phyloP scores from a whole-genome alignment of 1,284 basidiomycete genomes.

The Paramarasmius palmivorus region DNA sequence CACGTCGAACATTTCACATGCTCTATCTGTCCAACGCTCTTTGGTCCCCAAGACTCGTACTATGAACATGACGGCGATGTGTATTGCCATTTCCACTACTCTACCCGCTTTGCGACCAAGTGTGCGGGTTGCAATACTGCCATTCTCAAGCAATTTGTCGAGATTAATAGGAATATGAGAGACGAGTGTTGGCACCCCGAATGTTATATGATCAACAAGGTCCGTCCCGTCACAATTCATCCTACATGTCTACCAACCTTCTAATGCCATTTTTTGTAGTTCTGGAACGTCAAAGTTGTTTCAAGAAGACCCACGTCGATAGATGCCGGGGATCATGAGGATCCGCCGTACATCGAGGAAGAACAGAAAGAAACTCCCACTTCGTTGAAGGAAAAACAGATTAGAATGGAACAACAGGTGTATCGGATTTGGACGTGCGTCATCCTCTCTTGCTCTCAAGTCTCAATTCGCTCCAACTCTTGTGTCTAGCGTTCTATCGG shows the following conservation, averaged over 20 bases:
- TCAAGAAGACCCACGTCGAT: slow-evolving; percentile 69
- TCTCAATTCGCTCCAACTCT: slow-evolving; percentile 10
- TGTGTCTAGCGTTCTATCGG: slow-evolving; percentile 79
- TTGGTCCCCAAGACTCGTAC: slow-evolving; percentile 98
- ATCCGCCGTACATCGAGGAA: slow-evolving; percentile 67
- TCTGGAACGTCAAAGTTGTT: slow-evolving; percentile 98
- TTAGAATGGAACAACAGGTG: slow-evolving; percentile 95
- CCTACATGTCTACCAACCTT: slow-evolving; percentile 15
- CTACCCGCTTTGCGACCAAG: slow-evolving; percentile 96
- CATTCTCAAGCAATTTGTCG: slow-evolving; percentile 99
- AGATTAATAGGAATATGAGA: slow-evolving; percentile 97
- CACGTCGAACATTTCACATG: slow-evolving; percentile 99
- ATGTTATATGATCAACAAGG: slow-evolving; percentile 99
- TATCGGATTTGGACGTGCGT: slow-evolving; percentile 96
- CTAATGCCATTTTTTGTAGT: slow-evolving; percentile 48
- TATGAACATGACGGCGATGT: slow-evolving; percentile 98
- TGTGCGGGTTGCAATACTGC: slow-evolving; percentile 97
- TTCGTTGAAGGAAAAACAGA: slow-evolving; percentile 90
- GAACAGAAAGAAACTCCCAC: slow-evolving; percentile 79
- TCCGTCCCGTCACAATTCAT: slow-evolving; percentile 31
- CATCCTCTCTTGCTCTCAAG: slow-evolving; percentile 12
- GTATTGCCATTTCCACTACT: slow-evolving; percentile 98
- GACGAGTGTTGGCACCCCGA: slow-evolving; percentile 99
- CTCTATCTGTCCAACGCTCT: slow-evolving; percentile 93
- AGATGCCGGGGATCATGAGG: slow-evolving; percentile 44